Evolutionary conservation across 1,284 basidiomycete genomes (phyloP).

Genomic region (Athelia sp.): DNA sequence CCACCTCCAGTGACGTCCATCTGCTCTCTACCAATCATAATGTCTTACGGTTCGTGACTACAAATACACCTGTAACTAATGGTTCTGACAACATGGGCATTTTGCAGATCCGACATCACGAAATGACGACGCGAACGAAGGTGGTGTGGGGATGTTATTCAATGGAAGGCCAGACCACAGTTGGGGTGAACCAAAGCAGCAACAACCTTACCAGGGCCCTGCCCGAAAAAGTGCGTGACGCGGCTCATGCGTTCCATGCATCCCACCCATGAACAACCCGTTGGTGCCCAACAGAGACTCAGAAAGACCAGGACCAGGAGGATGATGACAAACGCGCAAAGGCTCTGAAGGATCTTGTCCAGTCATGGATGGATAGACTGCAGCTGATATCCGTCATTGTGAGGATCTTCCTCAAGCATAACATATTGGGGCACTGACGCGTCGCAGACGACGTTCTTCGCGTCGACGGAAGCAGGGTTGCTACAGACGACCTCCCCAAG

Average conservation of each 20-base stretch:
- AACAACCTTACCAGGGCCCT: not conserved
- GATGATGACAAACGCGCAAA: slow-evolving; percentile 40
- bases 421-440: not conserved
- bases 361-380: slow-evolving; percentile 57
- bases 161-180: not conserved
- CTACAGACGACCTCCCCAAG: slow-evolving; percentile 38
- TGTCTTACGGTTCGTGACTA: too few relatives aligned
- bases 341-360: slow-evolving; percentile 44
- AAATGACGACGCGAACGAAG: not conserved
- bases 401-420: slow-evolving; percentile 15
- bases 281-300: slow-evolving; percentile 30
- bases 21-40: too few relatives aligned
- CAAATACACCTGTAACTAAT: too few relatives aligned
- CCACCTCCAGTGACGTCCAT: too few relatives aligned
- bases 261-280: not conserved
- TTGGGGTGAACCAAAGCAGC: not conserved
- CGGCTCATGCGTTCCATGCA: not conserved
- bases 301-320: slow-evolving; percentile 40
- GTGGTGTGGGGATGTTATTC: not conserved
- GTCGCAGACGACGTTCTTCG: slow-evolving; percentile 57
- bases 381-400: slow-evolving; percentile 58
- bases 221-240: not conserved
- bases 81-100: too few relatives aligned
- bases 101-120: too few relatives aligned
- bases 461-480: slow-evolving; percentile 47